These are phyloP conservation scores for Tylopilus intermedius DNA, from an alignment of 768 basidiomycete species.

Conservation along the genomic window DNA sequence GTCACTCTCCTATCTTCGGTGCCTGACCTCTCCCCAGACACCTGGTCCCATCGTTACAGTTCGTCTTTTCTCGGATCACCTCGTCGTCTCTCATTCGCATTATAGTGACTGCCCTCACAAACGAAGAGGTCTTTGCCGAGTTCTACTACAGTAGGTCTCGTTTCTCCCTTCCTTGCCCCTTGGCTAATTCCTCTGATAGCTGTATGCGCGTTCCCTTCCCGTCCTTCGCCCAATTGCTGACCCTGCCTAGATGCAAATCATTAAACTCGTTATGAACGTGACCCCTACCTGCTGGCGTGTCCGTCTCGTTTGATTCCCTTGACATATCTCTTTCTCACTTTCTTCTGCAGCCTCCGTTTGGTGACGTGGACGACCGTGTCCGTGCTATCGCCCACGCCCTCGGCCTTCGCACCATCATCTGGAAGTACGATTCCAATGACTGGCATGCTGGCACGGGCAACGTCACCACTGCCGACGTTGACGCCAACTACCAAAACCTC, in stretches of 20 bases:
- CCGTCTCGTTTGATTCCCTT: constrained; percentile 9
- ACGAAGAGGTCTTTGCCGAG: constrained; percentile 69
- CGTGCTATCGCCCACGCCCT: constrained; percentile 64
- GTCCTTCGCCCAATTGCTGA: not conserved
- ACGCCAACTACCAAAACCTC: constrained; percentile 51
- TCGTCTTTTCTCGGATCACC: constrained; percentile 8
- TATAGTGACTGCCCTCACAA: constrained; percentile 55
- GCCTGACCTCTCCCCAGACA: constrained; percentile 17
- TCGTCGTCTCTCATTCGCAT: not conserved
- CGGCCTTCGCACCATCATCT: constrained; percentile 66
- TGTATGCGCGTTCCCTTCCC: constrained; percentile 11
- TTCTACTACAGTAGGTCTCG: constrained; percentile 59
- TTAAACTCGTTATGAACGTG: constrained; percentile 50
- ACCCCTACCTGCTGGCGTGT: constrained; percentile 62
- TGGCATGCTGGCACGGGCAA: constrained; percentile 57
- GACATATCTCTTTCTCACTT: not conserved
- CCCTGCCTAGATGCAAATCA: constrained; percentile 39
- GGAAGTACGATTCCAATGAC: constrained; percentile 68
- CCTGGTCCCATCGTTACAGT: constrained; percentile 44
- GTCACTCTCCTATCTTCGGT: not conserved
- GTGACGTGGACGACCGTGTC: constrained; percentile 72
- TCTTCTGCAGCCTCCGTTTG: constrained; percentile 49
- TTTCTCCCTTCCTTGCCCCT: not conserved
- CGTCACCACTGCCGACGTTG: constrained; percentile 41
- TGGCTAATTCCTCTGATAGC: constrained; percentile 16